A percentile compares a stretch with the other conserved stretches of the same genome.
Conservation (phyloP, 768 basidiomycete species). For the Amyloporia xantha region DNA sequence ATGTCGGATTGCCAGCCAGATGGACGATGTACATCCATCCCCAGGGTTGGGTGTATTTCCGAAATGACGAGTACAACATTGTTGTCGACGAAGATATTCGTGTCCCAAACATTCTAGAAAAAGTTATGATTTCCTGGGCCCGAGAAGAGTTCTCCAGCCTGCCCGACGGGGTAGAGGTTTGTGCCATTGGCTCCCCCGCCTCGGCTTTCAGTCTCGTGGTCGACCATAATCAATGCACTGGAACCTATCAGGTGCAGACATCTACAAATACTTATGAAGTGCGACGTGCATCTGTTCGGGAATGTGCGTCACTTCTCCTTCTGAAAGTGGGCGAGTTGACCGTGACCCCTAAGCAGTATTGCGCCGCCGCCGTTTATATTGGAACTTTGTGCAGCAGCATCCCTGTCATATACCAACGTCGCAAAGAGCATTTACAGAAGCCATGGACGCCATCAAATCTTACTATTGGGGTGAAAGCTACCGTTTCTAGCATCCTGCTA, state of each 20-base stretch:
- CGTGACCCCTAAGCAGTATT: slow-evolving; percentile 35
- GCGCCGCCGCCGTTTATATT: slow-evolving; percentile 42
- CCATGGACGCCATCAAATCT: slow-evolving; percentile 44
- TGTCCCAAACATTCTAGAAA: slow-evolving; percentile 26
- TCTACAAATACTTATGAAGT: too few species aligned
- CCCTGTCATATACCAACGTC: slow-evolving; percentile 40
- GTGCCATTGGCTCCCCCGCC: slow-evolving; percentile 27
- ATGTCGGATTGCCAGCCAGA: slow-evolving; percentile 11
- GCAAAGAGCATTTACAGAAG: slow-evolving; percentile 36
- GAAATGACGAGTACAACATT: slow-evolving; percentile 31
- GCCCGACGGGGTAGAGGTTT: slow-evolving; percentile 39
- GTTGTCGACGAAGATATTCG: slow-evolving; percentile 48
- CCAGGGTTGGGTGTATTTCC: slow-evolving; percentile 48
- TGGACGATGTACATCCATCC: slow-evolving; percentile 40
- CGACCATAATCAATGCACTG: slow-evolving; percentile 42
- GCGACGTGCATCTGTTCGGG: too few species aligned
- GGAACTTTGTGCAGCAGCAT: slow-evolving; percentile 46
- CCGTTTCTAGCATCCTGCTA: not conserved
- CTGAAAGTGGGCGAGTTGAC: too few species aligned
- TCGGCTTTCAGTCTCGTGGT: slow-evolving; percentile 33
- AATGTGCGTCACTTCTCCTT: too few species aligned
- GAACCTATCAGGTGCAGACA: slow-evolving; percentile 34
- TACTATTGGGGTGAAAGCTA: slow-evolving; percentile 32
- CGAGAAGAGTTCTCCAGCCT: slow-evolving; percentile 26
- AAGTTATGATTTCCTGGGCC: slow-evolving; percentile 23